These are phyloP conservation scores for Asterochloris erici DNA, from an alignment of 139 green algal species.

Conservation along the genomic window DNA sequence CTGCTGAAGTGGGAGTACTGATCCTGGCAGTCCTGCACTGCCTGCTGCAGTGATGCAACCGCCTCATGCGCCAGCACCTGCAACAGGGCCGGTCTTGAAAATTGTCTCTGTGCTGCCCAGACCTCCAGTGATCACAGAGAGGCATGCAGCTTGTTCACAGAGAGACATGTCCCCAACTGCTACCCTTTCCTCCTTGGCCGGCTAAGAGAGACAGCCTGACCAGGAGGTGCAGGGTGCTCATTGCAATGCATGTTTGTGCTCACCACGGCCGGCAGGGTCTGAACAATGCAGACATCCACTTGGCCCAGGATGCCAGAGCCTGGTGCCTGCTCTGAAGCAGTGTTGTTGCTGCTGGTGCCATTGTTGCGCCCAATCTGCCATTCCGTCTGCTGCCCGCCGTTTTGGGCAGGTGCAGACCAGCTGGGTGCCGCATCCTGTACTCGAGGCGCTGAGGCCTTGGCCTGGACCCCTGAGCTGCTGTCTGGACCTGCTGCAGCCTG, in stretches of 20 bases:
- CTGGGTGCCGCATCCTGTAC: too few species aligned
- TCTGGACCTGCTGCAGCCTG: too few species aligned
- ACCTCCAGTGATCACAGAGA: background rate
- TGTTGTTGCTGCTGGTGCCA: too few species aligned
- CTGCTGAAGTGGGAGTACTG: constrained; percentile 21
- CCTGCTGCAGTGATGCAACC: constrained; percentile 15
- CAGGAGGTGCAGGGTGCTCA: background rate
- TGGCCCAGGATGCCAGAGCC: background rate
- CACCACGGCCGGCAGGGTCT: background rate
- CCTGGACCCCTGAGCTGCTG: too few species aligned
- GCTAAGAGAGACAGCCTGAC: background rate
- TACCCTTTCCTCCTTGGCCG: too few species aligned
- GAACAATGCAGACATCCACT: background rate
- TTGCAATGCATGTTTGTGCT: background rate
- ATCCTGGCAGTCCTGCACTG: background rate
- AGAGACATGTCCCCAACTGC: background rate
- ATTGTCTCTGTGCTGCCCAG: background rate
- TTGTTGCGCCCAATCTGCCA: too few species aligned
- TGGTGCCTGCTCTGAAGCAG: too few species aligned
- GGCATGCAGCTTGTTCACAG: background rate
- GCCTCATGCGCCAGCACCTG: constrained; percentile 19
- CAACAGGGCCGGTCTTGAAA: background rate
- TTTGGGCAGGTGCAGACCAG: too few species aligned
- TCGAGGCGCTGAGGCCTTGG: too few species aligned
- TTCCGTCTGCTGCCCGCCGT: too few species aligned